Evolutionary conservation across 495 filamentous ascomycete species (phyloP).

Genomic region (Aspergillus baeticus): DNA sequence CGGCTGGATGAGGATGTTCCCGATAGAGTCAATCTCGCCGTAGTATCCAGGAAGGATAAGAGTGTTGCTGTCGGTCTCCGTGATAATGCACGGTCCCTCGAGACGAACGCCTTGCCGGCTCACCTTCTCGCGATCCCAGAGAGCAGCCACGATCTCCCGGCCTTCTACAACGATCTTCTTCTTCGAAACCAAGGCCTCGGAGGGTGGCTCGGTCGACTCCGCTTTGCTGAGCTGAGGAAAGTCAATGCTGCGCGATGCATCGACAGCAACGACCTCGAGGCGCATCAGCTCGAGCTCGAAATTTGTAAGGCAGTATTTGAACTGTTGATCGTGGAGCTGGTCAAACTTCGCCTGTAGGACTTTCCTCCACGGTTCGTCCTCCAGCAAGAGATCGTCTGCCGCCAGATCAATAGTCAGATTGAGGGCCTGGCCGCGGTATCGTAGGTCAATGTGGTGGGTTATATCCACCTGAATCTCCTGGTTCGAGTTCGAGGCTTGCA

Average conservation of each 20-base stretch:
- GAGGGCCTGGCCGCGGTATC: conserved; percentile 50
- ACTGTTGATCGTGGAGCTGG: conserved; percentile 44
- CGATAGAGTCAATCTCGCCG: conserved; percentile 17
- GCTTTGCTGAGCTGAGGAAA: conserved; percentile 35
- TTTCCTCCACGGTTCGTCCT: conserved; percentile 16
- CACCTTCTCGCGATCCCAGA: conserved; percentile 47
- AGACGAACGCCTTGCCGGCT: conserved; percentile 35
- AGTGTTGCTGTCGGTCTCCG: conserved; percentile 53
- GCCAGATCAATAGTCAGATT: conserved; percentile 42
- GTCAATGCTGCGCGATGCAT: conserved; percentile 37
- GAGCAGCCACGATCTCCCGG: conserved; percentile 31
- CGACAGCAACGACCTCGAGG: conserved; percentile 42
- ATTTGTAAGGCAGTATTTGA: conserved; percentile 42
- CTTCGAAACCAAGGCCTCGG: conserved; percentile 27
- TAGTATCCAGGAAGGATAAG: conserved; percentile 42
- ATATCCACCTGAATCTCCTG: not conserved
- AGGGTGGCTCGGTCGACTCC: conserved; percentile 23
- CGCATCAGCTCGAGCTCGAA: conserved; percentile 47
- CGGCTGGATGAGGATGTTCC: conserved; percentile 47
- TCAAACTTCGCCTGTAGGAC: conserved; percentile 39
- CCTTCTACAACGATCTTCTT: conserved; percentile 41
- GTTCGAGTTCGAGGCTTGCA: conserved; percentile 24
- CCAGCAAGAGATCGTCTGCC: conserved; percentile 25
- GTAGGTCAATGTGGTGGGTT: conserved; percentile 43
- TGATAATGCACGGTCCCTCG: conserved; percentile 46